Base-by-base conservation (phyloP, 768 basidiomycete genomes). In the Myochromella boudieri region DNA sequence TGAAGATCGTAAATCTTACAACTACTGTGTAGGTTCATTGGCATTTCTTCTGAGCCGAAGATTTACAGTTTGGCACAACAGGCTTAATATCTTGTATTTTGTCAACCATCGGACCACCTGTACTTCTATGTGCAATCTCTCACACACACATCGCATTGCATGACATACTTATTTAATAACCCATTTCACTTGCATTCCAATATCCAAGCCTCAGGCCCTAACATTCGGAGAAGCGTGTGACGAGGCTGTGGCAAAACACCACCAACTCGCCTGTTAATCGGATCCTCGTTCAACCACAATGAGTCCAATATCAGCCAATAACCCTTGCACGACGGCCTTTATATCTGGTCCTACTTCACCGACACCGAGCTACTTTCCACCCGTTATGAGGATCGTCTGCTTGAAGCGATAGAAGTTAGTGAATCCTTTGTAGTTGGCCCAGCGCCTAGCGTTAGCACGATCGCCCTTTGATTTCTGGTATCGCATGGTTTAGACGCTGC, bases 1-100 rank as follows among this genome's bases (percentile, higher is more conserved):
- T 59, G 85, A 85, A 29, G 87, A 93, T 59, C 82, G 88, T 48
- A 91, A 84, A 67, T 92, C 90, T 42, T 95, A 95, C 65, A 89
- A 85, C 60, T 93, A 93, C 64, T 60, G 91, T 54, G 76, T 77
- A 52, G 55, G 70, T 58, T 2, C 36, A 4, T 3, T n/a, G n/a
- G n/a, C n/a, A n/a, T n/a, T n/a, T n/a, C n/a, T n/a, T n/a, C n/a
- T n/a, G n/a, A 20, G 12, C 17, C 8, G 25, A 14, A 34, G 7
- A 37, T 40, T 51, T 22, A 37, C 21, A 32, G 21, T 12, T n/a
- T n/a, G 14, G 18, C 17, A n/a, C 10, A 22, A 7, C 15, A 62
- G 61, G 63, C 61, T 42, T 60, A 38, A 52, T 33, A 42, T 47
- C 17, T 48, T 52, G 32, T 48, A 52, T 20, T 40, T 32, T 41